These are phyloP conservation scores for Colletotrichum filicis DNA, from an alignment of 2,329 filamentous ascomycete species.

Conservation along the genomic window DNA sequence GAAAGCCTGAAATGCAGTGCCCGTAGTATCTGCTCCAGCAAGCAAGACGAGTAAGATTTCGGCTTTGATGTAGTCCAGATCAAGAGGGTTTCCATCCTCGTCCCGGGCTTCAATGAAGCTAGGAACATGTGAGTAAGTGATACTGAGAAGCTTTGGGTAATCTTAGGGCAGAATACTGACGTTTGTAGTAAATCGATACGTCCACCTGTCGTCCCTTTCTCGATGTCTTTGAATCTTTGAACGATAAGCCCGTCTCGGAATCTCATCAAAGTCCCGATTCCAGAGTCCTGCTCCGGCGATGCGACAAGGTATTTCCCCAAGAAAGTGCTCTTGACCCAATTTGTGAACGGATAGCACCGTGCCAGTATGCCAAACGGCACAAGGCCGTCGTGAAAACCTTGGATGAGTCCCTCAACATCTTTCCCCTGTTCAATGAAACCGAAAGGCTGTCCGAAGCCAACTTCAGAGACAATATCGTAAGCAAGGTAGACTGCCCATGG, in stretches of 20 bases:
- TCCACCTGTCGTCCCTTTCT: constrained; percentile 53
- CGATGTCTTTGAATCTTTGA: constrained; percentile 58
- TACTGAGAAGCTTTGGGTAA: too few species aligned
- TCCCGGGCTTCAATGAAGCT: constrained; percentile 57
- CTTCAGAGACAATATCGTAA: constrained; percentile 67
- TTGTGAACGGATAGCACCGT: constrained; percentile 63
- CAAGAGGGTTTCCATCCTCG: constrained; percentile 56
- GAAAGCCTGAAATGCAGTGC: constrained; percentile 60
- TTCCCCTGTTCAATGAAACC: constrained; percentile 64
- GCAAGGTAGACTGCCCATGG: constrained; percentile 67
- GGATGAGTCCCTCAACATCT: constrained; percentile 64
- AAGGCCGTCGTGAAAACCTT: constrained; percentile 64
- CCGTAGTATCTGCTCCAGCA: constrained; percentile 64
- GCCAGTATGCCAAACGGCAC: constrained; percentile 62
- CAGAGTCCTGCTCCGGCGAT: constrained; percentile 61
- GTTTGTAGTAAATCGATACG: constrained; percentile 66
- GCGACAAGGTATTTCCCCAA: constrained; percentile 63
- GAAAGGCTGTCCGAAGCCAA: constrained; percentile 66
- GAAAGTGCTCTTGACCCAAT: constrained; percentile 64
- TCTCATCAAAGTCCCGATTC: constrained; percentile 66
- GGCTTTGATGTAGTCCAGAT: constrained; percentile 62
- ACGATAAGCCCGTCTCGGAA: constrained; percentile 65
- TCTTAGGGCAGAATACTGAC: constrained; percentile 35
- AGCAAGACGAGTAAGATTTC: constrained; percentile 63
- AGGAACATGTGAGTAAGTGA: too few species aligned